Conservation (phyloP, 192 early-diverging fungal genomes). For the Coemansia sp. region DNA sequence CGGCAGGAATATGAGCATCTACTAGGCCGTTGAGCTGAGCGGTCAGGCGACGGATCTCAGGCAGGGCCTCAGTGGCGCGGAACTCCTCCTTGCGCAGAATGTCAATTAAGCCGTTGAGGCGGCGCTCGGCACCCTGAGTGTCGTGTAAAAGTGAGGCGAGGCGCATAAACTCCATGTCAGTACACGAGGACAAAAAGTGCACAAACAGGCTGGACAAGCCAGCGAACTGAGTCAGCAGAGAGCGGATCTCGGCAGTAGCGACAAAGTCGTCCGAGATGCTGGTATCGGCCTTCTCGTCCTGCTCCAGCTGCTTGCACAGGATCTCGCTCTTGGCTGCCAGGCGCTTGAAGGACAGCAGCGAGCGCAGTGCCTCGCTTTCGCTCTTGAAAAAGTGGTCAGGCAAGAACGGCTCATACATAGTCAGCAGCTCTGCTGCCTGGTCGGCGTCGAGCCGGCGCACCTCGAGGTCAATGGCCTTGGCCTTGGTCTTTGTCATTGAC, state of each 20-base stretch:
- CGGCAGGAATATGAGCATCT: slow-evolving; percentile 61
- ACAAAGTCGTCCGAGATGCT: slow-evolving; percentile 59
- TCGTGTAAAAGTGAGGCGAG: slow-evolving; percentile 79
- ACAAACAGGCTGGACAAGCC: slow-evolving; percentile 71
- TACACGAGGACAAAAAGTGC: slow-evolving; percentile 65
- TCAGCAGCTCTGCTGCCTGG: slow-evolving; percentile 75
- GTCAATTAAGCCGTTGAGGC: slow-evolving; percentile 74
- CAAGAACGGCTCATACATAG: slow-evolving; percentile 68
- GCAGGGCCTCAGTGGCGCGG: slow-evolving; percentile 64
- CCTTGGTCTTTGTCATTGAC: slow-evolving; percentile 78
- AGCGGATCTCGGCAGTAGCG: slow-evolving; percentile 42
- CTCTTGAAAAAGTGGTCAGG: slow-evolving; percentile 81
- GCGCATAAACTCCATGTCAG: slow-evolving; percentile 69
- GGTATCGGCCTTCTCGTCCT: slow-evolving; percentile 61
- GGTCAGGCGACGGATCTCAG: slow-evolving; percentile 68
- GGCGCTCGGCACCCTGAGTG: slow-evolving; percentile 74
- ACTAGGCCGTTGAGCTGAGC: slow-evolving; percentile 67
- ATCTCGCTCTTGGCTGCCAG: slow-evolving; percentile 82
- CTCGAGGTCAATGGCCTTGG: slow-evolving; percentile 90
- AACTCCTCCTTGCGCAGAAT: slow-evolving; percentile 78
- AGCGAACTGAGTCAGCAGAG: slow-evolving; percentile 56
- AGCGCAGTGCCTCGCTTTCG: slow-evolving; percentile 76
- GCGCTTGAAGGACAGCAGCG: slow-evolving; percentile 77
- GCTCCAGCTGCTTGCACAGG: slow-evolving; percentile 71
- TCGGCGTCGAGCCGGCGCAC: slow-evolving; percentile 82